A percentile compares a stretch with the other conserved stretches of the same genome.
Conservation (phyloP, 2,329 filamentous ascomycete species). For the Aspergillus alliaceus region DNA sequence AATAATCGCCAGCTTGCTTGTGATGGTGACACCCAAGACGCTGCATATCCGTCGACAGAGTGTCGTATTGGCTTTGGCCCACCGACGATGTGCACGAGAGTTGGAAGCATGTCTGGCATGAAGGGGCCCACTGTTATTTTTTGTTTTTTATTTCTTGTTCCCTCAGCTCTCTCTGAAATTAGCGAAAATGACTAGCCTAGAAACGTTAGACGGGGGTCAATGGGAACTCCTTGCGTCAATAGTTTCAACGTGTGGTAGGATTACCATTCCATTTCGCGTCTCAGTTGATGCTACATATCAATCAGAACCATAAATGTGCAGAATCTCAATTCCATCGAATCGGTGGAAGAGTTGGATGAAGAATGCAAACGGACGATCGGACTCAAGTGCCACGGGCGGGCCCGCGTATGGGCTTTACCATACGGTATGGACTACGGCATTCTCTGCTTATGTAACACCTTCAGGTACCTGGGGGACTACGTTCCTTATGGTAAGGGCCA, state of each 20-base stretch:
- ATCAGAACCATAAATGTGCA: neutral
- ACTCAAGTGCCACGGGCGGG: neutral
- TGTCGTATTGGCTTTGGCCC: neutral
- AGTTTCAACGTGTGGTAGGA: neutral
- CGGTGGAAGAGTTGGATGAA: too few species aligned
- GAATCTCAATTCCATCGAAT: too few species aligned
- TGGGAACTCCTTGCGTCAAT: neutral
- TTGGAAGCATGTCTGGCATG: neutral
- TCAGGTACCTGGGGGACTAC: neutral
- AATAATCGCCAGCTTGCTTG: neutral
- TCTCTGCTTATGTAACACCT: neutral
- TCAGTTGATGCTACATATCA: neutral
- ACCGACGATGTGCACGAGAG: conserved; percentile 5
- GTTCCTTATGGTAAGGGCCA: neutral
- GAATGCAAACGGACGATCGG: neutral
- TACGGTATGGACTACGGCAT: neutral
- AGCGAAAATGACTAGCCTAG: neutral
- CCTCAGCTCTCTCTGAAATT: too few species aligned
- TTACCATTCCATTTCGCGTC: neutral
- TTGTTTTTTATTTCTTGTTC: too few species aligned
- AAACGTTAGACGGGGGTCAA: neutral
- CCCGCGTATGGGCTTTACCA: neutral
- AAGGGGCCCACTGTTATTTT: neutral
- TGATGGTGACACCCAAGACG: neutral
- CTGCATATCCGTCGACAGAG: neutral